Evolutionary conservation across 148 eudicot species (phyloP).

Genomic region (Fagopyrum homotropicum): DNA sequence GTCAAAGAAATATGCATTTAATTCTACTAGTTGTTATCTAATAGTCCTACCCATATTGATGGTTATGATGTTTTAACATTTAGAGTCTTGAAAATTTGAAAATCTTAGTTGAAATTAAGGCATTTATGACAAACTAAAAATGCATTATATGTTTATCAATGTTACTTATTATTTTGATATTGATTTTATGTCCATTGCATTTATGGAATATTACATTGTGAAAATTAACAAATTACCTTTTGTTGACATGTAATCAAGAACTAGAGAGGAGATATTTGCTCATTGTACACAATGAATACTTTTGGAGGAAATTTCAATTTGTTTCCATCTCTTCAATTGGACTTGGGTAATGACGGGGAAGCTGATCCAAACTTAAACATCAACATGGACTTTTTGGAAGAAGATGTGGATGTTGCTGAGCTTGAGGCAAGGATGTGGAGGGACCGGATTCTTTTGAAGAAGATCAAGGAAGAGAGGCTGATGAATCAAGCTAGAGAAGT

Average conservation of each 20-base stretch:
- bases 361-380: background rate
- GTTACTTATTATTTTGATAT: background rate
- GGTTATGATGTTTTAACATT: background rate
- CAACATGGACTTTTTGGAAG: background rate
- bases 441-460: background rate
- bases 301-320: no score
- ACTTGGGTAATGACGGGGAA: no score
- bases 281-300: background rate
- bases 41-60: background rate
- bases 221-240: no score
- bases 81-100: background rate
- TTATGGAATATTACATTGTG: no score
- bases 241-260: no score
- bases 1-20: background rate
- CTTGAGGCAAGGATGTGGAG: conserved; percentile 10
- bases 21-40: background rate
- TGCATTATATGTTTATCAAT: background rate
- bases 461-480: background rate
- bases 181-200: no score
- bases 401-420: background rate
- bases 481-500: background rate
- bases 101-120: background rate
- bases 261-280: background rate
- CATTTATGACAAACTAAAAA: background rate
- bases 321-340: no score